Conservation (phyloP, 495 filamentous ascomycete genomes). For the Paragyromitra xinjiangensis region DNA sequence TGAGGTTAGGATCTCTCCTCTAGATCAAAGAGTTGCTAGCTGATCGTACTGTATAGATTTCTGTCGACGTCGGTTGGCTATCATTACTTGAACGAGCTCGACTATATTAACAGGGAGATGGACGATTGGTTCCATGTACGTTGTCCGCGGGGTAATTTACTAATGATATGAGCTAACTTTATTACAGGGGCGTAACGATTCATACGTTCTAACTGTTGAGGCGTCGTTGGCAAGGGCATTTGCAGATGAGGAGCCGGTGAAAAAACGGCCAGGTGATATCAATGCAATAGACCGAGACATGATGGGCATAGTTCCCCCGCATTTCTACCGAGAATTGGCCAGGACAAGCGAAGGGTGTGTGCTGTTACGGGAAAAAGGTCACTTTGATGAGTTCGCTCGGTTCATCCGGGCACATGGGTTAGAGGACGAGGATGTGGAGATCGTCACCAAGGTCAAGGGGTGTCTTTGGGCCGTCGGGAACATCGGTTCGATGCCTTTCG, state of each 20-base stretch:
- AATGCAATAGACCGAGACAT: conserved; percentile 66
- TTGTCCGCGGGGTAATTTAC: neutral
- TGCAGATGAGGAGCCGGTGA: conserved; percentile 67
- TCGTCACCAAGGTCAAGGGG: conserved; percentile 92
- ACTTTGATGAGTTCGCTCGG: conserved; percentile 89
- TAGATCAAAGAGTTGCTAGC: neutral
- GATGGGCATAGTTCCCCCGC: conserved; percentile 81
- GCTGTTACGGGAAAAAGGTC: conserved; percentile 87
- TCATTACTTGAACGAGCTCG: conserved; percentile 93
- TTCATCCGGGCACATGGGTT: conserved; percentile 86
- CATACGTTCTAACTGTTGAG: conserved; percentile 92
- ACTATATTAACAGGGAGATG: conserved; percentile 99
- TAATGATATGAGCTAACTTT: conserved; percentile 27
- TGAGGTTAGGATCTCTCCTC: conserved; percentile 64
- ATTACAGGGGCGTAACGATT: conserved; percentile 83
- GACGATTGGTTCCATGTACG: conserved; percentile 90
- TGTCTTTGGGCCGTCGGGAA: conserved; percentile 98
- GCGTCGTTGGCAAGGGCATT: conserved; percentile 92
- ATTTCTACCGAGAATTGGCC: conserved; percentile 96
- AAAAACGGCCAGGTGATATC: conserved; percentile 50
- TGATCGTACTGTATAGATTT: conserved; percentile 63
- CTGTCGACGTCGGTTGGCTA: conserved; percentile 95
- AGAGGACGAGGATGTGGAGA: conserved; percentile 84
- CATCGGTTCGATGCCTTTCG: conserved; percentile 96
- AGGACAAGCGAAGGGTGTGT: conserved; percentile 91